phyloP scores from a whole-genome alignment of 495 filamentous ascomycete species.

The Penicillium longicatenatum region DNA sequence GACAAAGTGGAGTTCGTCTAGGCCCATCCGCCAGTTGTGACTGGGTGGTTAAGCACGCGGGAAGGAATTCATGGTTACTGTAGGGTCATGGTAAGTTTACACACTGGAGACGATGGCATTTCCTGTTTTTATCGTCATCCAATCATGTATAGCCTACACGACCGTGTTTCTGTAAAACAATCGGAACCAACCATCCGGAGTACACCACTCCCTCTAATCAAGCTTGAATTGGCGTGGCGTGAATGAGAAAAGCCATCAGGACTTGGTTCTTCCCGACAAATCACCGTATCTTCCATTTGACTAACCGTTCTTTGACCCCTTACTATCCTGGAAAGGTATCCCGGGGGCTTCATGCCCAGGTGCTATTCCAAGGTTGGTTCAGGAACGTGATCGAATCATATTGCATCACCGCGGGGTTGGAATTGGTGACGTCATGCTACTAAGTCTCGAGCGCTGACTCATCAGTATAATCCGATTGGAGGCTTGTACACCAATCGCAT shows the following conservation, averaged over 20 bases:
- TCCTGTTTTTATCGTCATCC: background rate
- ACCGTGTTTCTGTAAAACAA: background rate
- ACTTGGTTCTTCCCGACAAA: background rate
- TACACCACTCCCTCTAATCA: background rate
- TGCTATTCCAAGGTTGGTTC: background rate
- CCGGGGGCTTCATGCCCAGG: background rate
- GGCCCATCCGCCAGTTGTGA: background rate
- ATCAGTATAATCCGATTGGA: background rate
- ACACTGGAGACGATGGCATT: background rate
- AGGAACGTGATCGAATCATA: background rate
- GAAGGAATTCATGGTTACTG: background rate
- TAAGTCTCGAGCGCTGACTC: background rate
- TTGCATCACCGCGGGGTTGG: background rate
- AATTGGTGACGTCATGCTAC: background rate
- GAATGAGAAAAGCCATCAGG: background rate
- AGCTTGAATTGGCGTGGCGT: background rate
- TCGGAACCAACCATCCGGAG: background rate
- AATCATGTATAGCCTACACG: background rate
- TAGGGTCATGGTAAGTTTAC: background rate
- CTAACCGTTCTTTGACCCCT: background rate
- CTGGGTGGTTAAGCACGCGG: background rate
- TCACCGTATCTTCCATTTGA: background rate
- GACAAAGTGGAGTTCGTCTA: slow-evolving; percentile 12
- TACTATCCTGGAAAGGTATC: background rate
- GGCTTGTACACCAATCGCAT: background rate